A percentile compares a stretch with the other conserved stretches of the same genome.
These are phyloP conservation scores for Yamadazyma conglobata DNA, from an alignment of 1,139 yeast genomes.

Conservation along the genomic window DNA sequence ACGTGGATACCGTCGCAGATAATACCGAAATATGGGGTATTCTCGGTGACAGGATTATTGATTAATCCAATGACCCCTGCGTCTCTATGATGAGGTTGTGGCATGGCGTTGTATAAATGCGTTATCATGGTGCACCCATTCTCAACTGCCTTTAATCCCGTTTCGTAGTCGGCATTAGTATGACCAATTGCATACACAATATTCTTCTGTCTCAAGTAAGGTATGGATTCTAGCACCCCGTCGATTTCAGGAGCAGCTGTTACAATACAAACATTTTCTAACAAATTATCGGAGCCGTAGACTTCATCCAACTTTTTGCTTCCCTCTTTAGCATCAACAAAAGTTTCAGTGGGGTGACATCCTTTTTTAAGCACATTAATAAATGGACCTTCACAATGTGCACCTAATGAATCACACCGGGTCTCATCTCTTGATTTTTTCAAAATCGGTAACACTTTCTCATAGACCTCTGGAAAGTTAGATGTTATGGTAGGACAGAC, in stretches of 20 bases:
- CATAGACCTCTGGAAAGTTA: conserved; percentile 50
- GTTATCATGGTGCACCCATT: conserved; percentile 61
- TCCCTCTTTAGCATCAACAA: conserved; percentile 45
- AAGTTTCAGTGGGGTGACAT: conserved; percentile 59
- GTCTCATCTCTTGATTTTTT: conserved; percentile 30
- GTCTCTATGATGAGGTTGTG: conserved; percentile 62
- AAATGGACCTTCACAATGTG: conserved; percentile 67
- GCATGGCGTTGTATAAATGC: conserved; percentile 67
- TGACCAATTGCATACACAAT: conserved; percentile 57
- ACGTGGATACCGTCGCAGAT: conserved; percentile 65
- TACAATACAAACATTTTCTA: conserved; percentile 46
- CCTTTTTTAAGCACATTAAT: conserved; percentile 55
- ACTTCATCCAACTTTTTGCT: conserved; percentile 34
- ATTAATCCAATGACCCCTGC: conserved; percentile 59
- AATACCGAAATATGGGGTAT: conserved; percentile 52
- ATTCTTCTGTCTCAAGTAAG: conserved; percentile 31
- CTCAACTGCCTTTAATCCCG: conserved; percentile 47
- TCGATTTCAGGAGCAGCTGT: conserved; percentile 64
- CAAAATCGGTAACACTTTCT: conserved; percentile 47
- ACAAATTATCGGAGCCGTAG: conserved; percentile 41
- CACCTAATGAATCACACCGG: conserved; percentile 55
- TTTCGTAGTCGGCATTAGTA: conserved; percentile 47
- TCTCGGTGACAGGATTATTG: conserved; percentile 32
- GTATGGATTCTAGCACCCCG: conserved; percentile 50
- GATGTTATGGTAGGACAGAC: conserved; percentile 62